phyloP scores from a whole-genome alignment of 306 rosid species.

The Rubus idaeus region DNA sequence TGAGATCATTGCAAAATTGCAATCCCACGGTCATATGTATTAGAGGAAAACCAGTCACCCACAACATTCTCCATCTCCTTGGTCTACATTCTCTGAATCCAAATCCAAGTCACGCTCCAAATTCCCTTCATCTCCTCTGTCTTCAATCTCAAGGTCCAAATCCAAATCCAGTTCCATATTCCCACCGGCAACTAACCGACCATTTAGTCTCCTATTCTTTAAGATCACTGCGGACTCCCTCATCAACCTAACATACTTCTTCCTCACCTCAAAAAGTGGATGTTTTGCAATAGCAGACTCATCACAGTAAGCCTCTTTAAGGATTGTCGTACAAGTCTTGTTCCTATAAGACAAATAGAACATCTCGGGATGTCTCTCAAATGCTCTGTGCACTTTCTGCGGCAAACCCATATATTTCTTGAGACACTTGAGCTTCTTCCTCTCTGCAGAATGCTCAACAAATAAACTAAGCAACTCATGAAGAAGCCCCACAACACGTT shows the following conservation, averaged over 20 bases:
- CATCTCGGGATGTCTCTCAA: constrained; percentile 83
- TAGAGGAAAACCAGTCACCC: neutral
- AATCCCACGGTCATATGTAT: neutral
- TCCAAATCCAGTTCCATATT: constrained; percentile 30
- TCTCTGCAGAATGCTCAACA: constrained; percentile 84
- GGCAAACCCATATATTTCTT: constrained; percentile 76
- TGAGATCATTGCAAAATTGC: neutral
- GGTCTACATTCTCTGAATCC: neutral
- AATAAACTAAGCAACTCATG: constrained; percentile 79
- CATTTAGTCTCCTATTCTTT: constrained; percentile 53
- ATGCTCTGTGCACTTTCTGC: constrained; percentile 81
- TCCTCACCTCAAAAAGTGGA: constrained; percentile 67
- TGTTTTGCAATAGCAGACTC: constrained; percentile 56
- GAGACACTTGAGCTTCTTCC: constrained; percentile 76
- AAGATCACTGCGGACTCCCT: constrained; percentile 53
- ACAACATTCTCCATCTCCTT: neutral
- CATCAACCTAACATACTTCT: constrained; percentile 67
- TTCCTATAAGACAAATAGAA: constrained; percentile 70
- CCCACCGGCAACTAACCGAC: constrained; percentile 27
- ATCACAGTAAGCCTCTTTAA: constrained; percentile 66
- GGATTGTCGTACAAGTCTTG: constrained; percentile 81
- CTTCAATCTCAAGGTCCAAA: constrained; percentile 44
- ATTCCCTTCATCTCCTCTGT: constrained; percentile 25
- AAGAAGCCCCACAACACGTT: constrained; percentile 73
- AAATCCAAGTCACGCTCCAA: neutral